Conservation (phyloP, 2,329 filamentous ascomycete species). For the Alternaria sp. region DNA sequence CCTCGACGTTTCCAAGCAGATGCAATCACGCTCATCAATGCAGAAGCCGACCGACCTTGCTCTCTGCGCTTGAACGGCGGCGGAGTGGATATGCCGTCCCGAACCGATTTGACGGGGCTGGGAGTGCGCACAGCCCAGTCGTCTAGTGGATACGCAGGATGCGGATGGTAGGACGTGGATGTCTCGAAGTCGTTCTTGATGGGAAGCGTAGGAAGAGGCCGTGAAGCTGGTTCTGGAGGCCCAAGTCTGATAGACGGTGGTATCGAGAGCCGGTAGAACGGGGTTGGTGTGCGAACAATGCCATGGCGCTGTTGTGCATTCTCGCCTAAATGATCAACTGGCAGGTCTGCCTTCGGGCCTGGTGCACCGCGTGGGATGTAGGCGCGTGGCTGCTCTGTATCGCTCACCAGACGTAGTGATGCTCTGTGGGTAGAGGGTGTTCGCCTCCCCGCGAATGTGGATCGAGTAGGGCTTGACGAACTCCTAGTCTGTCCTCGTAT, state of each 20-base stretch:
- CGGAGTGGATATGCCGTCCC: slow-evolving; percentile 29
- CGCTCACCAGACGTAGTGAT: not conserved
- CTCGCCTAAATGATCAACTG: not conserved
- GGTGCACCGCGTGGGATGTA: slow-evolving; percentile 25
- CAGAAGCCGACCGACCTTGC: slow-evolving; percentile 17
- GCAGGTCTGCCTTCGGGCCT: not conserved
- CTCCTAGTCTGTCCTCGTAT: not conserved
- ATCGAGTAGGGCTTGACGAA: not conserved
- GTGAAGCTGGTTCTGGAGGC: slow-evolving; percentile 12
- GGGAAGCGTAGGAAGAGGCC: slow-evolving; percentile 24
- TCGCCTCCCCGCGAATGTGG: not conserved
- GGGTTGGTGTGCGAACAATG: slow-evolving; percentile 4
- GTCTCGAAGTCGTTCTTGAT: slow-evolving; percentile 18
- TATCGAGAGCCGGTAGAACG: slow-evolving; percentile 29
- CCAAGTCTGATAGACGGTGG: slow-evolving; percentile 30
- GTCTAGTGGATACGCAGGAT: slow-evolving; percentile 32
- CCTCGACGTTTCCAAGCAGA: slow-evolving; percentile 34
- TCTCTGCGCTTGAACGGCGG: slow-evolving; percentile 19
- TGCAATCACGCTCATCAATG: slow-evolving; percentile 28
- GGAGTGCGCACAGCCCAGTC: slow-evolving; percentile 37
- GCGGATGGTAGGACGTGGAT: slow-evolving; percentile 27
- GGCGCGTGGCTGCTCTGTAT: slow-evolving; percentile 4
- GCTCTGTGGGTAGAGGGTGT: not conserved
- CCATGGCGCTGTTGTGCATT: slow-evolving; percentile 8
- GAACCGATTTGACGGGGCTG: slow-evolving; percentile 33